Conservation (phyloP, 768 basidiomycete genomes). For the Calocera viscosa region DNA sequence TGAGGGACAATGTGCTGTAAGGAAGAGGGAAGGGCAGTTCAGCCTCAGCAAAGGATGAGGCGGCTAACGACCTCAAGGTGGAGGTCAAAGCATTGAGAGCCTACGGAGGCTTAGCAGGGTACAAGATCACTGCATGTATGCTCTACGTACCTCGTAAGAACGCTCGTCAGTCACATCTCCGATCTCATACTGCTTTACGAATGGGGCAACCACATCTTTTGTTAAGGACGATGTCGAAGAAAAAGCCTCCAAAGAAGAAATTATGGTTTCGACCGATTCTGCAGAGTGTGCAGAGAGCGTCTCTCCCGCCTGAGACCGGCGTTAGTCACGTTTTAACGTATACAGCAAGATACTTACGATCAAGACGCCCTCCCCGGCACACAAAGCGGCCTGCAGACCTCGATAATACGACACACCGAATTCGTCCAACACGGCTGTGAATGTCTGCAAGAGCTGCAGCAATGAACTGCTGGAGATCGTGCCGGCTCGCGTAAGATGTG, state of each 20-base stretch:
- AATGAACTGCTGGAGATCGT: constrained; percentile 69
- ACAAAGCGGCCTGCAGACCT: constrained; percentile 65
- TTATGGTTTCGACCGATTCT: constrained; percentile 51
- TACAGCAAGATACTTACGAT: constrained; percentile 35
- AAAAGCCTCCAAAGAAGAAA: constrained; percentile 54
- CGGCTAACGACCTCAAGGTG: constrained; percentile 49
- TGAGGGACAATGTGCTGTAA: constrained; percentile 40
- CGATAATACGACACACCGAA: constrained; percentile 79
- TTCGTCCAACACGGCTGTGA: constrained; percentile 76
- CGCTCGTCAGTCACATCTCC: constrained; percentile 35
- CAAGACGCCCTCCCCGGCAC: constrained; percentile 70
- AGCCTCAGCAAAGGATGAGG: constrained; percentile 47
- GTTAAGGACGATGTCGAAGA: constrained; percentile 45
- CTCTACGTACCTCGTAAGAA: constrained; percentile 45
- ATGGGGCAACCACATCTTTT: constrained; percentile 56
- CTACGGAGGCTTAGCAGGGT: constrained; percentile 31
- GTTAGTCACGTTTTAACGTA: neutral
- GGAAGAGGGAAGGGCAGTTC: constrained; percentile 50
- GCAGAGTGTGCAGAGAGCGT: constrained; percentile 49
- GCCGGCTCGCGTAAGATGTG: constrained; percentile 65
- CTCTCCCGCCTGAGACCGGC: constrained; percentile 45
- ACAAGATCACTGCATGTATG: constrained; percentile 16
- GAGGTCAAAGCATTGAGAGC: constrained; percentile 60
- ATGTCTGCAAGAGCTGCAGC: constrained; percentile 66
- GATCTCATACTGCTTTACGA: constrained; percentile 38